These are phyloP conservation scores for Wickerhamiella azyma DNA, from an alignment of 805 yeast species.

Conservation along the genomic window DNA sequence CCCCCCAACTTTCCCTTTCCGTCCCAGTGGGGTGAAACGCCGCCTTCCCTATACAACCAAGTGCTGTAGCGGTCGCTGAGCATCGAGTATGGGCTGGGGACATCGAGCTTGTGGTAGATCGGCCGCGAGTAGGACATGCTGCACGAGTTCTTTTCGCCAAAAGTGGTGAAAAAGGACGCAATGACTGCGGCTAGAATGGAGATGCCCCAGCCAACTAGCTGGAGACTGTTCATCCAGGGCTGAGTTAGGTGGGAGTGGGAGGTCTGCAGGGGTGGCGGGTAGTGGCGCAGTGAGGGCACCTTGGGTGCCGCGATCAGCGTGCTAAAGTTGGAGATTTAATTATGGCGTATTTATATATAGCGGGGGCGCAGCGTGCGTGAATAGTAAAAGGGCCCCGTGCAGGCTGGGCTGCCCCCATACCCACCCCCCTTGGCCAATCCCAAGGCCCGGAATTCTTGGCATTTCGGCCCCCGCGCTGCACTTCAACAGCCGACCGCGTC, in stretches of 20 bases:
- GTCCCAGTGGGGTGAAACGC: constrained; percentile 18
- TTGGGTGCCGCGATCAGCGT: too few relatives aligned
- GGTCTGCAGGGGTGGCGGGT: not conserved
- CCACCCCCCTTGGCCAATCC: too few relatives aligned
- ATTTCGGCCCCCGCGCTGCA: too few relatives aligned
- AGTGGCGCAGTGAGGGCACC: not conserved
- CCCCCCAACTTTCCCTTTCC: constrained; percentile 42
- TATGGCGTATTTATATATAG: too few relatives aligned
- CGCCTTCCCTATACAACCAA: constrained; percentile 76
- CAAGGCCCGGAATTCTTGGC: too few relatives aligned
- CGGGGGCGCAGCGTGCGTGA: too few relatives aligned
- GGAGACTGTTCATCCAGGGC: constrained; percentile 1
- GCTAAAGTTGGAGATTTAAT: too few relatives aligned
- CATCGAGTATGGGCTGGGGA: constrained; percentile 11
- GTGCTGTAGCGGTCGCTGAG: constrained; percentile 40
- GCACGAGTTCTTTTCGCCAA: constrained; percentile 15
- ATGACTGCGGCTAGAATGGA: not conserved
- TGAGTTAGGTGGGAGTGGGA: not conserved
- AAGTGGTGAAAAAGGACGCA: constrained; percentile 7
- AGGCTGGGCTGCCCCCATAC: too few relatives aligned
- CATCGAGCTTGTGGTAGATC: constrained; percentile 11
- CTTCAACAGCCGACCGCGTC: too few relatives aligned
- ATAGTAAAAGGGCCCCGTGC: too few relatives aligned
- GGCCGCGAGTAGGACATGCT: constrained; percentile 16
- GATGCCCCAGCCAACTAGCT: constrained; percentile 3